Conservation (phyloP, 805 yeast genomes). For the Kuraishia floccosa region DNA sequence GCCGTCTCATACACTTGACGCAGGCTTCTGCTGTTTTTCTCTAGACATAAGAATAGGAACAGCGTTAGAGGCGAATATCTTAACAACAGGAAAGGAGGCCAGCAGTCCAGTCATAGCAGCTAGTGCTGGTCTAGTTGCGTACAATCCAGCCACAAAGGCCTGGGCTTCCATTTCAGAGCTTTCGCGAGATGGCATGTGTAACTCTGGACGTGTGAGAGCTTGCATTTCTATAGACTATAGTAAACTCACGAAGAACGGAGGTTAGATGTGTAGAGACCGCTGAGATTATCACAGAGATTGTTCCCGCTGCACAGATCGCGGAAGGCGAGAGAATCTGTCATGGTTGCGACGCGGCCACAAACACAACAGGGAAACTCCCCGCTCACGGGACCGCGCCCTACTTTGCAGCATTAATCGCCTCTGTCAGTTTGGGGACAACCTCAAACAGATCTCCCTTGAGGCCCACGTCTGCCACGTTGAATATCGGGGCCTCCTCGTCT, state of each 20-base stretch:
- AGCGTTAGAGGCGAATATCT: slow-evolving; percentile 48
- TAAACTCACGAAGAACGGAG: no score
- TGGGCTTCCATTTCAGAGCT: slow-evolving; percentile 31
- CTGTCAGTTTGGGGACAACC: slow-evolving; percentile 74
- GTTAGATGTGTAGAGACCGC: no score
- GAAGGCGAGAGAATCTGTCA: no score
- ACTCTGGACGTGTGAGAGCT: no score
- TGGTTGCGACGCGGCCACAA: no score
- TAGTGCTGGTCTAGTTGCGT: slow-evolving; percentile 41
- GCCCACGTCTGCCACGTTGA: slow-evolving; percentile 83
- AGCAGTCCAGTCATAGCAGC: slow-evolving; percentile 47
- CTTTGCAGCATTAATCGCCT: not conserved
- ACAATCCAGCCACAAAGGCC: slow-evolving; percentile 34
- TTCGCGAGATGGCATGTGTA: no score
- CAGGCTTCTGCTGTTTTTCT: slow-evolving; percentile 8
- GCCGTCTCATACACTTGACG: no score
- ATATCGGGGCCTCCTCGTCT: slow-evolving; percentile 90
- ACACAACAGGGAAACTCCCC: no score
- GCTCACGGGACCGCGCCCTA: no score
- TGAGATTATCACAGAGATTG: no score
- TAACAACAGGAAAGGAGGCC: slow-evolving; percentile 47
- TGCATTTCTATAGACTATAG: no score
- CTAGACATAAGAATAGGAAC: slow-evolving; percentile 44
- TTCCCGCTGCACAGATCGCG: no score
- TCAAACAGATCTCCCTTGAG: slow-evolving; percentile 83